phyloP scores from a whole-genome alignment of 768 basidiomycete genomes.

The Tylopilus rubrobrunneus region DNA sequence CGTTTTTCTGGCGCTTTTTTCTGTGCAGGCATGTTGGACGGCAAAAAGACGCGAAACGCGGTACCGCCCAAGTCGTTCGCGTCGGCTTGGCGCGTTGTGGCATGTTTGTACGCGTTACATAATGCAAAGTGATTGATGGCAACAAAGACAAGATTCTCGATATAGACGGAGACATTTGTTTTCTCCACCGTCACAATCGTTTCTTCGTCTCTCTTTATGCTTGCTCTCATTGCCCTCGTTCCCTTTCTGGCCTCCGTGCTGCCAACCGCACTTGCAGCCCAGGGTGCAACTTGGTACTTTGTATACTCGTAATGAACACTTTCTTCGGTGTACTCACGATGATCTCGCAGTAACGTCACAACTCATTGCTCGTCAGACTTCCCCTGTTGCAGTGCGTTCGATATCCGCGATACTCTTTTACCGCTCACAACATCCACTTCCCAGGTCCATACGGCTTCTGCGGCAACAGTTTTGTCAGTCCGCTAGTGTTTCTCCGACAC shows the following conservation, averaged over 20 bases:
- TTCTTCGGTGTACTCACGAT: not conserved
- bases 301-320: not conserved
- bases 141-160: too few relatives aligned
- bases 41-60: not conserved
- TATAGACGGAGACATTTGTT: not conserved
- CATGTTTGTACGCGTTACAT: slow-evolving; percentile 13
- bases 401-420: not conserved
- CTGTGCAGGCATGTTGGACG: slow-evolving; percentile 14
- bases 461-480: slow-evolving; percentile 39
- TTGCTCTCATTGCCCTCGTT: slow-evolving; percentile 15
- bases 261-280: slow-evolving; percentile 17
- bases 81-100: slow-evolving; percentile 16
- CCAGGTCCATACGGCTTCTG: slow-evolving; percentile 55
- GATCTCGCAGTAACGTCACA: slow-evolving; percentile 34
- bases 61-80: not conserved
- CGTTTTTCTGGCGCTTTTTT: slow-evolving; percentile 33
- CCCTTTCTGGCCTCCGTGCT: slow-evolving; percentile 15
- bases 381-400: slow-evolving; percentile 43
- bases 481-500: not conserved
- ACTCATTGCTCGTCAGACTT: slow-evolving; percentile 32
- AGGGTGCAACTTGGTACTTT: slow-evolving; percentile 28
- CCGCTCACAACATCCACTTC: not conserved
- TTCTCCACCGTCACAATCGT: slow-evolving; percentile 9
- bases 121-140: not conserved
- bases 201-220: slow-evolving; percentile 20